phyloP scores from a whole-genome alignment of 306 rosid genomes.

The Gleditsia sinensis region DNA sequence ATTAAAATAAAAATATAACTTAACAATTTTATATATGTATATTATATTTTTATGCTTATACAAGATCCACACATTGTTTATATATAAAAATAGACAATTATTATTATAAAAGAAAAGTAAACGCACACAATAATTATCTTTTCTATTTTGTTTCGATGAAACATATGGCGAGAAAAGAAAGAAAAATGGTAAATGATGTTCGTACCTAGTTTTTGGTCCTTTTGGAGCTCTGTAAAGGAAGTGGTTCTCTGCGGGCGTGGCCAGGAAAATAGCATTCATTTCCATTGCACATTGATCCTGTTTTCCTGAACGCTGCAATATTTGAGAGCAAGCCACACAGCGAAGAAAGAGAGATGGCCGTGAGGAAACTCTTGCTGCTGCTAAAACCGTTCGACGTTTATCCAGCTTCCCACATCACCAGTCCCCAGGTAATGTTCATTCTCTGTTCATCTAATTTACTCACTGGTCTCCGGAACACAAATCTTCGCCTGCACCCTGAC shows the following conservation, averaged over 20 bases:
- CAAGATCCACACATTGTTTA: too few relatives aligned
- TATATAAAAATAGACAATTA: too few relatives aligned
- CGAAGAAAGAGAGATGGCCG: conserved; percentile 44
- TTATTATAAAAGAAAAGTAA: too few relatives aligned
- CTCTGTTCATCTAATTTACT: neutral
- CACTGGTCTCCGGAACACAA: neutral
- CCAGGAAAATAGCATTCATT: neutral
- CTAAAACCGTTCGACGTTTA: conserved; percentile 60
- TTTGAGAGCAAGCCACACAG: neutral
- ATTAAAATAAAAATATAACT: too few relatives aligned
- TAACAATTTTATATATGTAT: too few relatives aligned
- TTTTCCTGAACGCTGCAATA: neutral
- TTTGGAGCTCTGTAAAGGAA: too few relatives aligned
- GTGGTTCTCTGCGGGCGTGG: neutral
- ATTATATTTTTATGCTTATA: too few relatives aligned
- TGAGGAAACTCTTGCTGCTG: conserved; percentile 59
- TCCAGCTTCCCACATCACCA: conserved; percentile 53
- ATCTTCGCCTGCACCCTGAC: neutral
- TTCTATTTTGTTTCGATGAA: too few relatives aligned
- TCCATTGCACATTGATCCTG: neutral
- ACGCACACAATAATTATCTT: too few relatives aligned
- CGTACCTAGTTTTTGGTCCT: too few relatives aligned
- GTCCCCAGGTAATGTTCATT: conserved; percentile 51
- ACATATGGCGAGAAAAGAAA: too few relatives aligned
- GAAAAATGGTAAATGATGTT: too few relatives aligned